Evolutionary conservation across 495 filamentous ascomycete species (phyloP).

Genomic region (Melanomma pulvis-pyrius): DNA sequence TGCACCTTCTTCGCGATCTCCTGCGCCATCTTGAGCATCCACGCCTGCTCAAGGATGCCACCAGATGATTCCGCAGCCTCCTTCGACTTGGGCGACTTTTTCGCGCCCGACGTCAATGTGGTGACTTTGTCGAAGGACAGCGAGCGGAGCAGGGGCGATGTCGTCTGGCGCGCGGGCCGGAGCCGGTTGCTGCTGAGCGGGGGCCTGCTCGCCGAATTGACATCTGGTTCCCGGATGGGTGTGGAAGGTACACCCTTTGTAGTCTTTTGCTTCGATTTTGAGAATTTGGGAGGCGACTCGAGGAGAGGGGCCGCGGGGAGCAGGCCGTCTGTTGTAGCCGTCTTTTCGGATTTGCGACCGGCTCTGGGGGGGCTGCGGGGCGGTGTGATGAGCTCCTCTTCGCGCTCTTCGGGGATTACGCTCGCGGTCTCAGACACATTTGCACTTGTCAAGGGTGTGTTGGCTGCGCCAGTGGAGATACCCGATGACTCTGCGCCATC

Average conservation of each 20-base stretch:
- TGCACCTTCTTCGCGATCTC: constrained; percentile 86
- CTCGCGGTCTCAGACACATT: constrained; percentile 55
- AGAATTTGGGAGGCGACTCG: constrained; percentile 31
- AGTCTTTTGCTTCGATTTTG: constrained; percentile 17
- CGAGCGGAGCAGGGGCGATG: constrained; percentile 35
- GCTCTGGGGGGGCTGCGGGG: constrained; percentile 46
- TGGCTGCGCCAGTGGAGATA: constrained; percentile 41
- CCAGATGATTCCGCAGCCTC: constrained; percentile 31
- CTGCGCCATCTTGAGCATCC: constrained; percentile 86
- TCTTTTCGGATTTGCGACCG: constrained; percentile 42
- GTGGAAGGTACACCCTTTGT: neutral
- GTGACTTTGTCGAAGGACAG: constrained; percentile 36
- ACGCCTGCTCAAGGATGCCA: constrained; percentile 77
- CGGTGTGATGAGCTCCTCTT: constrained; percentile 58
- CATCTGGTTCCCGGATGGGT: neutral
- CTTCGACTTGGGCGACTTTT: neutral
- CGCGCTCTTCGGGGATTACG: constrained; percentile 54
- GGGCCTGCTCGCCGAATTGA: constrained; percentile 1
- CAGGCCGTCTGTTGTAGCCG: constrained; percentile 13
- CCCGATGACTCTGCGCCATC: constrained; percentile 39
- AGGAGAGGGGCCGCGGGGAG: constrained; percentile 40
- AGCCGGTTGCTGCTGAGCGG: constrained; percentile 25
- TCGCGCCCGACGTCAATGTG: constrained; percentile 1
- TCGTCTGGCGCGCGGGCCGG: constrained; percentile 17
- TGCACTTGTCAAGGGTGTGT: constrained; percentile 41